Evolutionary conservation across 176 grass and related monocot species (phyloP).

Genomic region (Carex parvula): DNA sequence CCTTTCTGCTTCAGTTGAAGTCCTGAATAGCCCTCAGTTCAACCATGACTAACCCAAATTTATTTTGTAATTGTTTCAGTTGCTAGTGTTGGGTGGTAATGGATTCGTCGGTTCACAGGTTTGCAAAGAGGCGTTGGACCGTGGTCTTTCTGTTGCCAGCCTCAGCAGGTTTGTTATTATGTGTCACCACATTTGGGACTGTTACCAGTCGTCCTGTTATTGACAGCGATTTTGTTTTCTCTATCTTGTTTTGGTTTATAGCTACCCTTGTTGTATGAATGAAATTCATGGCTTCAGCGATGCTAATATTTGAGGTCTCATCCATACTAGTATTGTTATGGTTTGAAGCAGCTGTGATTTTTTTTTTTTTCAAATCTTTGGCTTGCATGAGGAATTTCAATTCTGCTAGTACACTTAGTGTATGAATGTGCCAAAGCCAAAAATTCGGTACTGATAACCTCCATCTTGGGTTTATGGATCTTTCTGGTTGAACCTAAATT

Average conservation of each 20-base stretch:
- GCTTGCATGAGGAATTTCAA: background rate
- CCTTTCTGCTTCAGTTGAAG: background rate
- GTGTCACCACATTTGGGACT: background rate
- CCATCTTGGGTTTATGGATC: background rate
- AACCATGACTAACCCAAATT: background rate
- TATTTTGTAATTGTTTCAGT: slow-evolving; percentile 34
- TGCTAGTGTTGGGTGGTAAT: slow-evolving; percentile 85
- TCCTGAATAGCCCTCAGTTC: background rate
- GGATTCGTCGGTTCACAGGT: slow-evolving; percentile 92
- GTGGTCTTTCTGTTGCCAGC: slow-evolving; percentile 72
- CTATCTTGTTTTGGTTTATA: background rate
- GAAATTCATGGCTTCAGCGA: background rate
- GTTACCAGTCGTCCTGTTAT: background rate
- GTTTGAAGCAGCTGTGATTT: background rate
- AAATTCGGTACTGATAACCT: background rate
- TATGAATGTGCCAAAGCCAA: background rate
- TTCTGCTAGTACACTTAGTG: background rate
- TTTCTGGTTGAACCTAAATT: background rate
- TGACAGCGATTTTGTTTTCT: background rate
- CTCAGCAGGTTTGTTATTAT: slow-evolving; percentile 63
- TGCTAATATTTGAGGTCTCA: background rate
- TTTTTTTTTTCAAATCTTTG: background rate
- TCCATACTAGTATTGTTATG: background rate
- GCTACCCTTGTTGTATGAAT: background rate
- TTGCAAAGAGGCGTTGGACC: slow-evolving; percentile 82